phyloP scores from a whole-genome alignment of 2,329 filamentous ascomycete genomes.

The Fusarium sp. region DNA sequence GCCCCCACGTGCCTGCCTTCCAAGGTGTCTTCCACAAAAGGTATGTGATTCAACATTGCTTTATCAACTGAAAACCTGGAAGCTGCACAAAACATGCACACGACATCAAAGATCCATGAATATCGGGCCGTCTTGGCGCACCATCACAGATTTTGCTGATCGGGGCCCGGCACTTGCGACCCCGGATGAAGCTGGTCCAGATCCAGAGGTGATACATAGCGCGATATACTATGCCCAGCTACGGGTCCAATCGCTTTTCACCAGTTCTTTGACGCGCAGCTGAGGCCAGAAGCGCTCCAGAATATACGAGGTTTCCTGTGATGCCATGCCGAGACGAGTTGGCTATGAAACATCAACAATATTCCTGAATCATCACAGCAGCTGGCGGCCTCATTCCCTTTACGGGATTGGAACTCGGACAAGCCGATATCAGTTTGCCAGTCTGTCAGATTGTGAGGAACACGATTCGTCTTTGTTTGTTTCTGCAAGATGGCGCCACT shows the following conservation, averaged over 20 bases:
- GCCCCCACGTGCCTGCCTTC: conserved; percentile 14
- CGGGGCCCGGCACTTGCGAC: conserved; percentile 22
- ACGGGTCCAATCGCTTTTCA: neutral
- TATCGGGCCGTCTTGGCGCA: conserved; percentile 42
- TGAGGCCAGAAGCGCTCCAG: conserved; percentile 32
- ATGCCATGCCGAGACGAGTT: neutral
- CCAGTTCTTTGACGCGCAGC: neutral
- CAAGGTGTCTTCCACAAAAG: conserved; percentile 10
- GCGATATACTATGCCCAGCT: conserved; percentile 5
- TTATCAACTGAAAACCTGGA: conserved; percentile 29
- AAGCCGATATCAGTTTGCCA: neutral
- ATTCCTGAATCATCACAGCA: neutral
- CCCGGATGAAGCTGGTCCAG: conserved; percentile 19
- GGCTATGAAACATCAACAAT: neutral
- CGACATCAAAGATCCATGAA: conserved; percentile 6
- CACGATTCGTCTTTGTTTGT: conserved; percentile 3
- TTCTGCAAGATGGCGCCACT: neutral
- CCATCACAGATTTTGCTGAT: conserved; percentile 20
- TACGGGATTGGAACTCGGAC: conserved; percentile 8
- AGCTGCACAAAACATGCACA: conserved; percentile 34
- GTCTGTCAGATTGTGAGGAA: neutral
- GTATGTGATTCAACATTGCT: neutral
- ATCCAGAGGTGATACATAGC: neutral
- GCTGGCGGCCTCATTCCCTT: conserved; percentile 4
- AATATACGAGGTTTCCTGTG: conserved; percentile 13